Base-by-base conservation (phyloP, 768 basidiomycete genomes). In the Leucogyrophana mollusca region DNA sequence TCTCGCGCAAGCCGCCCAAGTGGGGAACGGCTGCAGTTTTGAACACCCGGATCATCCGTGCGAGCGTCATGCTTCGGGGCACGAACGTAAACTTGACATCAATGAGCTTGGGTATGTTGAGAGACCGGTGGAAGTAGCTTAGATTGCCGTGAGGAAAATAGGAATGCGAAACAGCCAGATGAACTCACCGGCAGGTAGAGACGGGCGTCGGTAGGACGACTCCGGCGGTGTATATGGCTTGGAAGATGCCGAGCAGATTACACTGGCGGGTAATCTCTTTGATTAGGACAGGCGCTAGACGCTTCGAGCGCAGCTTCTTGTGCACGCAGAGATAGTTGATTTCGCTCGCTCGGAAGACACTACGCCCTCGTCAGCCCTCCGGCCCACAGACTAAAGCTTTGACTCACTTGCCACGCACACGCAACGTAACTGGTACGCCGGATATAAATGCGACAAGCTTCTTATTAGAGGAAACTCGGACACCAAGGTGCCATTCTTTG, bases 291-390 rank as follows among this genome's bases (percentile, higher is more conserved):
- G 96, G 96, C 0, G 96, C 86, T 18, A 98, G 73, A 33, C 96
- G 87, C 64, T 97, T 97, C 0, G 92, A 90, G 14, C 96, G 87
- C 27, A 98, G 72, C 67, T 96, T 97, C 73, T 99, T 99, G 78
- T 96, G 94, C 1, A 97, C 85, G 58, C 93, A 95, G 40, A 99
- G 85, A 68, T 90, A 98, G 66, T 98, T 99, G 72, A 99, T 94
- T 67, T 98, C 96, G 62, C 84, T 85, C 34, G 83, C 81, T 22
- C 67, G 70, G 59, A 98, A 76, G 4, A 73, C 67, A 37, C 90
- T 94, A 50, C 27, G 47, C 56, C 21, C n/a, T 37, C 16, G 33
- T 55, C 39, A 54, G 49, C 37, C 18, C 36, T 16, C 42, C 30
- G 34, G 16, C 33, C 46, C 20, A 24, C 41, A 43, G 9, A 45